phyloP scores from a whole-genome alignment of 192 early-diverging fungal genomes.

The Coemansia asiatica region DNA sequence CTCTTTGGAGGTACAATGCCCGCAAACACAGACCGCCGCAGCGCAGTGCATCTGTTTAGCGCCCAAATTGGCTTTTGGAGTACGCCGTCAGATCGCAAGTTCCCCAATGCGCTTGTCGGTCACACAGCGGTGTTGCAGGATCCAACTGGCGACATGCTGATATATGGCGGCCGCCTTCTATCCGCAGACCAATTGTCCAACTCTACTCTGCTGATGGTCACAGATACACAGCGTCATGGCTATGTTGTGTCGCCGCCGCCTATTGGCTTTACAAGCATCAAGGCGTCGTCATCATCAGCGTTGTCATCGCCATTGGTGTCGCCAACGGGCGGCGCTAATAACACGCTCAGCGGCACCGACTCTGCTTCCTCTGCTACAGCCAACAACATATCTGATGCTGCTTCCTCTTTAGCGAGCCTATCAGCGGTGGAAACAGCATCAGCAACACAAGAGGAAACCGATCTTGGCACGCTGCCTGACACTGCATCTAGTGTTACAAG shows the following conservation, averaged over 20 bases:
- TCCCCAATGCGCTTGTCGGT: conserved; percentile 27
- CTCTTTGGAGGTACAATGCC: conserved; percentile 40
- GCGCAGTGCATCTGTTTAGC: conserved; percentile 36
- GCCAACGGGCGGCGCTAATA: not conserved
- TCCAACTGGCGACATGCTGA: conserved; percentile 40
- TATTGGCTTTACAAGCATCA: conserved; percentile 4
- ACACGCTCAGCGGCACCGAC: not conserved
- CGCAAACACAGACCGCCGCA: conserved; percentile 4
- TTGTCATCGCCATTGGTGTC: not conserved
- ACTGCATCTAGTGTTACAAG: conserved; percentile 3
- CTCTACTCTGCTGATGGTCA: conserved; percentile 42
- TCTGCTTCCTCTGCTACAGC: not conserved
- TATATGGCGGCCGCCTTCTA: conserved; percentile 29
- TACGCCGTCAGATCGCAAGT: conserved; percentile 14
- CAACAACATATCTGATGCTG: not conserved
- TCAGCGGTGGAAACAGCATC: not conserved
- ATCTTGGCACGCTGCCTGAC: not conserved
- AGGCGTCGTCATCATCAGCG: not conserved
- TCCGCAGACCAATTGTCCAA: conserved; percentile 20
- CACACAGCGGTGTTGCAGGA: conserved; percentile 27
- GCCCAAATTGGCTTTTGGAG: conserved; percentile 46
- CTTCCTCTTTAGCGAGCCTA: not conserved
- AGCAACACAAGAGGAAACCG: not conserved
- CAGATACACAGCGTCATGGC: conserved; percentile 8
- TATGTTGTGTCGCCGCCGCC: not conserved